These are phyloP conservation scores for Trichomonascaceae sp. DNA, from an alignment of 1,139 yeast species.

Conservation along the genomic window DNA sequence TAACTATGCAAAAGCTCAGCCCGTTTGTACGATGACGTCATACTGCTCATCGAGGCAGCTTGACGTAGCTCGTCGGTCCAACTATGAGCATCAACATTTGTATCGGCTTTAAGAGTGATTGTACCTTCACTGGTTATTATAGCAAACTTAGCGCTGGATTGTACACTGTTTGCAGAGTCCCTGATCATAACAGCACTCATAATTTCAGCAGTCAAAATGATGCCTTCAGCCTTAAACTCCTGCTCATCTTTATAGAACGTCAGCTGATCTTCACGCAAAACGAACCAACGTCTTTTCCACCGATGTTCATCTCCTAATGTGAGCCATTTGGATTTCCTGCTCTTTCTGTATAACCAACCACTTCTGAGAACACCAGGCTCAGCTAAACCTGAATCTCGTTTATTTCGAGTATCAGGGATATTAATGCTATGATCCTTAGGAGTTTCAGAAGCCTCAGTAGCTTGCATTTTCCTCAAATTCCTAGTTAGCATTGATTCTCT, in stretches of 20 bases:
- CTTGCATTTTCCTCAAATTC: background rate
- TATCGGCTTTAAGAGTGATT: slow-evolving; percentile 40
- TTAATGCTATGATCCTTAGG: background rate
- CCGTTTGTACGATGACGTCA: slow-evolving; percentile 23
- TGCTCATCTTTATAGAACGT: slow-evolving; percentile 52
- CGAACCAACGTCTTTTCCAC: slow-evolving; percentile 56
- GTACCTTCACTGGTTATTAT: slow-evolving; percentile 39
- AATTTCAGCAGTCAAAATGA: slow-evolving; percentile 37
- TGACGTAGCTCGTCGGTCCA: slow-evolving; percentile 40
- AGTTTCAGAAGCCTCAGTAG: background rate
- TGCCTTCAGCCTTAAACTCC: slow-evolving; percentile 51
- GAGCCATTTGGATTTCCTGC: slow-evolving; percentile 17
- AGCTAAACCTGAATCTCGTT: background rate
- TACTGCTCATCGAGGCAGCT: slow-evolving; percentile 28
- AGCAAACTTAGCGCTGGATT: slow-evolving; percentile 35
- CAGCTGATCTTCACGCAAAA: slow-evolving; percentile 48
- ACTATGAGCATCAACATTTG: slow-evolving; percentile 32
- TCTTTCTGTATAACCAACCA: slow-evolving; percentile 33
- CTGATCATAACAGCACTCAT: slow-evolving; percentile 37
- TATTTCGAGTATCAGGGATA: background rate
- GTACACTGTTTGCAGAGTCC: slow-evolving; percentile 17
- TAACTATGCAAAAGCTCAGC: background rate
- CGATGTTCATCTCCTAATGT: slow-evolving; percentile 9
- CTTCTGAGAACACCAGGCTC: slow-evolving; percentile 8
- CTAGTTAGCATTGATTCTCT: background rate